Evolutionary conservation across 306 rosid species (phyloP), one percentile per base, ranked within the genome.

Genomic region (Fragaria ananassa): DNA sequence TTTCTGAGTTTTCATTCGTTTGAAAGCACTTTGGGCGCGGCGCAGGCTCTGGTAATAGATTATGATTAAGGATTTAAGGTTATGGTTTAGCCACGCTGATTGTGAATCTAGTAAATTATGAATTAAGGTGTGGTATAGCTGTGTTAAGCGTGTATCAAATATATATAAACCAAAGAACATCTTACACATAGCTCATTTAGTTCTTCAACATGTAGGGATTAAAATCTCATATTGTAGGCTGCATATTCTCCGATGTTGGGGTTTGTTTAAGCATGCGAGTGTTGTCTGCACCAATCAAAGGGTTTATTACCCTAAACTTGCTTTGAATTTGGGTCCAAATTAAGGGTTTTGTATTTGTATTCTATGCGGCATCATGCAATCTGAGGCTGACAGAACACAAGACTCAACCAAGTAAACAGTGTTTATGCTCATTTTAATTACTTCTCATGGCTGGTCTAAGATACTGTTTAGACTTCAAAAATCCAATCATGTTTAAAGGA

Each of bases 321-420:
- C 62, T 45, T 74, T 63, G 58, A 23, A 56, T 27, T 78, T 29
- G 21, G 67, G 71, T 53, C 41, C 41, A 37, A 37, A 37, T 17
- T 9, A 47, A 63, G 10, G 23, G 45, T 2, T 53, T 53, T 53
- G 58, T 13, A 6, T 5, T 14, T 72, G 35, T 77, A 31, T 51
- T 62, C 18, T 10, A 58, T 42, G 78, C 27, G 54, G 58, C 80
- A 68, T 75, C 72, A 57, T 75, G 78, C 70, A 64, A 76, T 76
- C 65, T 25, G 61, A 76, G 83, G 50, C 73, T 74, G 79, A 82
- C 87, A 83, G 72, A 80, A 81, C 80, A 83, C 37, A 78, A 67
- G 74, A 72, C 37, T 78, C 77, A 76, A 74, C 75, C 83, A 74
- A 77, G 74, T 57, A 75, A 79, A 53, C 29, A 46, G 76, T 72